phyloP scores from a whole-genome alignment of 495 filamentous ascomycete genomes.

The Paragyromitra xinjiangensis region DNA sequence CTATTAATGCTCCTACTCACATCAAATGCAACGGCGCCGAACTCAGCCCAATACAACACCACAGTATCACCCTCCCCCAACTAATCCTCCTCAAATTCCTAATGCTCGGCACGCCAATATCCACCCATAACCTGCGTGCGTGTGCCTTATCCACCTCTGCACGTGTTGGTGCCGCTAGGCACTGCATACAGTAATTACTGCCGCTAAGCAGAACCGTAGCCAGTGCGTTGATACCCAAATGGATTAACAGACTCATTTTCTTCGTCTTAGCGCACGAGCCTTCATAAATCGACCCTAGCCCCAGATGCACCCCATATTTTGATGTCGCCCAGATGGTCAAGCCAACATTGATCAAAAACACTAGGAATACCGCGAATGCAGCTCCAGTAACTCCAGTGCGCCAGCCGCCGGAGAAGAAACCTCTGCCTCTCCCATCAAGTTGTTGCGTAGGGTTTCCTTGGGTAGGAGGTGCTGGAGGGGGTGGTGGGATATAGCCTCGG shows the following conservation, averaged over 20 bases:
- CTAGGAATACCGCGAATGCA: background rate
- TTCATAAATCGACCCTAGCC: constrained; percentile 18
- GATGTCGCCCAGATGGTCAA: constrained; percentile 8
- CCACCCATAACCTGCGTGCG: constrained; percentile 40
- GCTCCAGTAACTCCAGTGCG: background rate
- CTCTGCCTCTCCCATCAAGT: background rate
- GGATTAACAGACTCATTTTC: constrained; percentile 34
- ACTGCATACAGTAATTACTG: constrained; percentile 57
- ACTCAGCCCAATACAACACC: constrained; percentile 46
- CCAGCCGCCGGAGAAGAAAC: background rate
- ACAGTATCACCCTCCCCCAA: constrained; percentile 30
- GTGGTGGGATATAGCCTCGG: background rate
- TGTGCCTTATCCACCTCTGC: constrained; percentile 56
- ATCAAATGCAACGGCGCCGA: constrained; percentile 57
- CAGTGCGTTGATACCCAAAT: constrained; percentile 55
- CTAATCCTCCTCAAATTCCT: constrained; percentile 50
- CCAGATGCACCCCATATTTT: background rate
- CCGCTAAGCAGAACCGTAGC: constrained; percentile 51
- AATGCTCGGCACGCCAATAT: constrained; percentile 57
- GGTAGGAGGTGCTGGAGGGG: background rate
- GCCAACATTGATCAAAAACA: constrained; percentile 6
- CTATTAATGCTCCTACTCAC: constrained; percentile 32
- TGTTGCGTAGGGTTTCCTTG: no score
- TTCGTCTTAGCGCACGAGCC: constrained; percentile 41
- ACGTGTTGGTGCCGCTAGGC: constrained; percentile 56